Conservation (phyloP, 164 flowering plant species). For the Taxillus chinensis region DNA sequence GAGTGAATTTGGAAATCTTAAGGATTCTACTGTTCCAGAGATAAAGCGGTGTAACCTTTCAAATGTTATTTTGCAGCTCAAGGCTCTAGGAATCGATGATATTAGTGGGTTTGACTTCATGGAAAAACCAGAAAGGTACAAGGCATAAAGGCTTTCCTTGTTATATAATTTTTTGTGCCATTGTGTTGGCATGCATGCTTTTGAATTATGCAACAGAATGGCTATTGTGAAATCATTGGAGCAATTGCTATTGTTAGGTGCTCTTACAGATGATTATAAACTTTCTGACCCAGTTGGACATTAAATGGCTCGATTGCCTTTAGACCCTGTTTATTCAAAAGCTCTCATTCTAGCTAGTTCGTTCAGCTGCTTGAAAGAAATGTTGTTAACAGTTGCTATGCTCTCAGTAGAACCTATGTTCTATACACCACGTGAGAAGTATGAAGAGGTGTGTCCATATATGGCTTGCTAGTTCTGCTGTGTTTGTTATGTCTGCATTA, state of each 20-base stretch:
- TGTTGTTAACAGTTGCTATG: slow-evolving; percentile 88
- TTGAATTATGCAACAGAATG: slow-evolving; percentile 32
- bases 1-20: slow-evolving; percentile 55
- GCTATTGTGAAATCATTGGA: slow-evolving; percentile 78
- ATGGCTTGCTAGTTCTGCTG: background rate
- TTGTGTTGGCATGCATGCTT: background rate
- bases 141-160: background rate
- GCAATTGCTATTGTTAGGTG: slow-evolving; percentile 72
- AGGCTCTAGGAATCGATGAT: slow-evolving; percentile 88
- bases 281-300: slow-evolving; percentile 80
- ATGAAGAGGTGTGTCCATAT: slow-evolving; percentile 51
- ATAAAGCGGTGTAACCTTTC: slow-evolving; percentile 88
- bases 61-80: slow-evolving; percentile 84
- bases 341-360: slow-evolving; percentile 71
- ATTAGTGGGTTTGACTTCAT: slow-evolving; percentile 82
- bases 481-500: background rate
- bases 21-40: slow-evolving; percentile 81
- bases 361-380: slow-evolving; percentile 87
- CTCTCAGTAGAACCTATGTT: slow-evolving; percentile 90
- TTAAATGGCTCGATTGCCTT: slow-evolving; percentile 82
- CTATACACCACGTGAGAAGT: slow-evolving; percentile 70
- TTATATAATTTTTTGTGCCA: background rate
- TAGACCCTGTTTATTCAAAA: slow-evolving; percentile 83
- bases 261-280: slow-evolving; percentile 70
- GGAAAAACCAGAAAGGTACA: slow-evolving; percentile 86